Percentiles rank a stretch among this genome's conserved stretches.
phyloP scores from a whole-genome alignment of 345 rosid genomes.

The Populus deltoides region DNA sequence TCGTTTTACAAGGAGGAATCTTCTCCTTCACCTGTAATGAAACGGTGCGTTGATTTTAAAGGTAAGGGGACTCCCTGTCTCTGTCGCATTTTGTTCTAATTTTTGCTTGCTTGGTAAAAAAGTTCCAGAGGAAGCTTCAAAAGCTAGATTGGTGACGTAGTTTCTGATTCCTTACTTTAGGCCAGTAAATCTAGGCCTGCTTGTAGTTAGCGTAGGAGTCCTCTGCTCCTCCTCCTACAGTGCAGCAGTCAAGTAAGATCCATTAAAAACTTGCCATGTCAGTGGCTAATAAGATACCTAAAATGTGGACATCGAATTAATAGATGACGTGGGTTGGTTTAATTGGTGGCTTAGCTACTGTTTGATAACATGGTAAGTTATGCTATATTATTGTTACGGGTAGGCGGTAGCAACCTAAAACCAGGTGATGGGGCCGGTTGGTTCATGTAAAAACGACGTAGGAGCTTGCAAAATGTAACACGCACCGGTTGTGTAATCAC shows the following conservation, averaged over 20 bases:
- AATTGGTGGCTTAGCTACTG: background rate
- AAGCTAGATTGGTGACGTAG: constrained; percentile 28
- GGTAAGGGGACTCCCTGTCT: constrained; percentile 36
- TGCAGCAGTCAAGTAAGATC: background rate
- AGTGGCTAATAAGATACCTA: background rate
- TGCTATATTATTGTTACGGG: background rate
- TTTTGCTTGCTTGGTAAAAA: background rate
- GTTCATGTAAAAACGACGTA: background rate
- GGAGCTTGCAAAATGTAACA: constrained; percentile 4
- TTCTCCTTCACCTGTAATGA: constrained; percentile 78
- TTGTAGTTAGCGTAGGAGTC: constrained; percentile 15
- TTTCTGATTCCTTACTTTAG: constrained; percentile 5
- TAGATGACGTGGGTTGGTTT: background rate
- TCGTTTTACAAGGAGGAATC: constrained; percentile 80
- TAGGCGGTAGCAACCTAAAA: background rate
- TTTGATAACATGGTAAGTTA: background rate
- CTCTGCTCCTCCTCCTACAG: background rate
- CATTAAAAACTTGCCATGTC: constrained; percentile 5
- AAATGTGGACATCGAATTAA: background rate
- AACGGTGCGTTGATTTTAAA: constrained; percentile 72
- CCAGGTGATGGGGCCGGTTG: background rate
- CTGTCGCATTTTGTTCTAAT: background rate
- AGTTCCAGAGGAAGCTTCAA: background rate
- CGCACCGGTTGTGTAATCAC: constrained; percentile 17
- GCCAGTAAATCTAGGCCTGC: constrained; percentile 13